Conservation (phyloP, 768 basidiomycete genomes). For the Boletus huronensis region DNA sequence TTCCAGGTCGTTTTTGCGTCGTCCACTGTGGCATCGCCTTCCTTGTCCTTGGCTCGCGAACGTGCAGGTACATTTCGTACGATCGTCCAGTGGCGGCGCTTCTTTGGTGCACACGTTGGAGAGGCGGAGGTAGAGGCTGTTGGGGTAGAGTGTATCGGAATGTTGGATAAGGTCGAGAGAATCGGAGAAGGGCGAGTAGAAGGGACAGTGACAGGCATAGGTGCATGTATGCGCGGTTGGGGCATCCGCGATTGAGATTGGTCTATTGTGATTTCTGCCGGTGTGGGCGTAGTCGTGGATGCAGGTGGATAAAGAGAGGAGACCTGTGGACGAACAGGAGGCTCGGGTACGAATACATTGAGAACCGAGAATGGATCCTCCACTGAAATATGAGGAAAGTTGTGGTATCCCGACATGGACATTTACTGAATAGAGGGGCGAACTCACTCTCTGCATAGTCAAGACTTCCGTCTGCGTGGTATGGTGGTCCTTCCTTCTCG, state of each 20-base stretch:
- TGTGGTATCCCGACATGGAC: not conserved
- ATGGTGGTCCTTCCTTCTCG: slow-evolving; percentile 73
- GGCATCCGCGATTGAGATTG: not conserved
- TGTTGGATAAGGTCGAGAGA: slow-evolving; percentile 14
- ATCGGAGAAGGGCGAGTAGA: slow-evolving; percentile 12
- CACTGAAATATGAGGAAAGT: slow-evolving; percentile 40
- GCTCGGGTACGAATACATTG: slow-evolving; percentile 59
- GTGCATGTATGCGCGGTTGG: slow-evolving; percentile 19
- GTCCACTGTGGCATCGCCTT: slow-evolving; percentile 38
- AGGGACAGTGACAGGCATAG: slow-evolving; percentile 30
- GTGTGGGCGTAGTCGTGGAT: slow-evolving; percentile 20
- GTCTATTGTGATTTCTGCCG: not conserved
- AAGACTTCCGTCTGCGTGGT: slow-evolving; percentile 70
- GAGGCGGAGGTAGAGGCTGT: not conserved
- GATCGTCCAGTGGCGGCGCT: slow-evolving; percentile 62
- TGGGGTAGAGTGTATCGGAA: not conserved
- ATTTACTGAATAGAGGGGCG: not conserved
- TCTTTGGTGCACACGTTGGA: slow-evolving; percentile 11
- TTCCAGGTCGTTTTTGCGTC: slow-evolving; percentile 43
- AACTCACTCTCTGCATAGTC: slow-evolving; percentile 66
- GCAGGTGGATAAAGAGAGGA: slow-evolving; percentile 52
- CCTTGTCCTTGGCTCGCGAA: slow-evolving; percentile 49
- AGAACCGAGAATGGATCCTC: slow-evolving; percentile 76
- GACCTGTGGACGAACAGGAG: slow-evolving; percentile 51
- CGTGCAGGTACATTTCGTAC: slow-evolving; percentile 48